Base-by-base conservation (phyloP, 352 stramenopile species). In the Salisapilia sapeloensis region DNA sequence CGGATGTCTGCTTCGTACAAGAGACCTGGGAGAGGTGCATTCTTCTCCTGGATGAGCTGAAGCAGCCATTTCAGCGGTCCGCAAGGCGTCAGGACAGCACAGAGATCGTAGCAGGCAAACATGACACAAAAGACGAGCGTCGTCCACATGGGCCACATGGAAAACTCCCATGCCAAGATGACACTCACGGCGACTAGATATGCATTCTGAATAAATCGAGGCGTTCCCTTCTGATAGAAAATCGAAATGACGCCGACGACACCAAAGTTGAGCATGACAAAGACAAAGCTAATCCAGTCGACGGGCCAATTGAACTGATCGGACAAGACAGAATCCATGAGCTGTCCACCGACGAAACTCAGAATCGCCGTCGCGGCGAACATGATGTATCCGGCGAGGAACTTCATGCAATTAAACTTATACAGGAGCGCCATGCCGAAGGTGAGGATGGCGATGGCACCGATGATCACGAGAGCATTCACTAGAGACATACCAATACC, bases 31-130 rank as follows among this genome's bases (percentile, higher is more conserved):
- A 98, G 65, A 8, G 75, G 62, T 6, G 69, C 66, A 24, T 87
- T 63, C 34, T 89, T 85, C 33, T 95, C 67, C 45, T 96, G 82
- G 48, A 97, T 96, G 14, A 97, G 47, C 17, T 86, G 70, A 29
- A 92, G 75, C 47, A 58, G 93, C 47, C 45, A 92, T 69, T 79
- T 97, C 18, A 99, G 60, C 15, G 95, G 95, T 8, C 95, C 95
- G 51, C 91, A 98, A 0, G 95, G 95, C 4, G 93, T 97, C 4
- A 99, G 53, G 6, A 99, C 95, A 4, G 95, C 95, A 48, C 90
- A 98, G 6, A 98, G 58, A 69, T 98, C 95, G 57, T 99, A 99
- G 22, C 96, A 60, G 2, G 92, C 95, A 43, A 99, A 84, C 58
- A 97, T 94, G 35, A 97, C 66, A 23, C 83, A 85, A 33, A 95